Evolutionary conservation across 495 filamentous ascomycete genomes (phyloP), one percentile per base, ranked within the genome.

Genomic region (Podospora pseudocomata): DNA sequence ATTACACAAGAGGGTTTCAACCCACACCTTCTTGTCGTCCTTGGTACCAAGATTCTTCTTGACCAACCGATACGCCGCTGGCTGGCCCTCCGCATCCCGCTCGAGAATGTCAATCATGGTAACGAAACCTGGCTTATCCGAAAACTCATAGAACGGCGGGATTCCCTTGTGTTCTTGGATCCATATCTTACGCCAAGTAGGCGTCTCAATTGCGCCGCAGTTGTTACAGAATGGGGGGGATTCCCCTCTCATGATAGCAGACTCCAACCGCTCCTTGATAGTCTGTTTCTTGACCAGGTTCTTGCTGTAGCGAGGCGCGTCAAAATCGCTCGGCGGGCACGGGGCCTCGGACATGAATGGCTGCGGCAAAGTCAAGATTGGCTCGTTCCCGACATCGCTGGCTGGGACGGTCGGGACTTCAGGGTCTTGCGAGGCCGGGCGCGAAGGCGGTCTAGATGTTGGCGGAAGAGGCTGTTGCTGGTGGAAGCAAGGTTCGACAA

Each of bases 181-280:
- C 85, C 89, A 96, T 2, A 93, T 91, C 68, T 94, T 95, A 44
- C 95, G 86, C 95, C 95, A 99, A 0, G 93, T 96, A 0, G 94
- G 91, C 0, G 95, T 99, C 73, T 97, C 91, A 67, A 99, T 95
- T 18, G 91, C 90, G 5, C 95, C 95, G 72, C 95, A 99, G 74
- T 98, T 95, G 65, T 87, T 86, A 76, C 95, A 99, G 72, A 87
- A 97, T 4, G 89, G 88, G 0, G 95, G 95, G 77, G 91, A 86
- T 67, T 92, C 82, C 2, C 94, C 94, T 63, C 84, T 82, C 23
- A 83, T 80, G 39, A 97, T 85, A 0, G 90, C 87, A 55, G 79
- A 80, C 60, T 92, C 87, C 11, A 96, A 78, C 57, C 83, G 84
- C 63, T 89, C 82, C 71, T 85, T 83, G 68, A 92, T 91, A 1